phyloP scores from a whole-genome alignment of 2,329 filamentous ascomycete genomes.

The Botryotinia convoluta region DNA sequence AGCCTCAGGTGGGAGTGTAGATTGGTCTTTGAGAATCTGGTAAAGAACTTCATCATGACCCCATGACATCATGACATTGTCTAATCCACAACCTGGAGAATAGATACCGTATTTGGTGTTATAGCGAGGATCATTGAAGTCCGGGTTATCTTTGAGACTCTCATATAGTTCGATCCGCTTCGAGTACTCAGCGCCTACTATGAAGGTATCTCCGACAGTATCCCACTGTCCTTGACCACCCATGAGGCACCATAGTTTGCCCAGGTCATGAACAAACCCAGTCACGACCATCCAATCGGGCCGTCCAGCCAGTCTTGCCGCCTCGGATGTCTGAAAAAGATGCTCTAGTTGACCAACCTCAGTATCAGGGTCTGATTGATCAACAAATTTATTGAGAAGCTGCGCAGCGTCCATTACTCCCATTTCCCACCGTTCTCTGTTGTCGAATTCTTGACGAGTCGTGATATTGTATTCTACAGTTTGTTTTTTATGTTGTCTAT shows the following conservation, averaged over 20 bases:
- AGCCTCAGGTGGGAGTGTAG: slow-evolving; percentile 72
- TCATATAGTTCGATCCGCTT: slow-evolving; percentile 76
- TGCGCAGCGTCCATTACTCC: slow-evolving; percentile 89
- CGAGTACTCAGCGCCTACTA: slow-evolving; percentile 73
- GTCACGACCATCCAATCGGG: slow-evolving; percentile 79
- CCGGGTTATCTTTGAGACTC: slow-evolving; percentile 75
- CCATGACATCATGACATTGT: slow-evolving; percentile 88
- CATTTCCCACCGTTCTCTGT: slow-evolving; percentile 65
- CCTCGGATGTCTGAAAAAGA: slow-evolving; percentile 83
- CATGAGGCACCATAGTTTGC: slow-evolving; percentile 78
- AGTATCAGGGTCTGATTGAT: slow-evolving; percentile 89
- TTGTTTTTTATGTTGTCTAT: slow-evolving; percentile 61
- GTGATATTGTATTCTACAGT: slow-evolving; percentile 82
- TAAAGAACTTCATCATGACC: slow-evolving; percentile 88
- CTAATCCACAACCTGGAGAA: slow-evolving; percentile 71
- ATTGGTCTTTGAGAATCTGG: slow-evolving; percentile 81
- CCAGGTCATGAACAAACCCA: slow-evolving; percentile 75
- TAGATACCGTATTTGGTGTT: slow-evolving; percentile 78
- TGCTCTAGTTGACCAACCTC: slow-evolving; percentile 86
- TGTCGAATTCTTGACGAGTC: slow-evolving; percentile 69
- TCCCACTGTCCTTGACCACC: slow-evolving; percentile 89
- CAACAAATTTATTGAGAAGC: slow-evolving; percentile 86
- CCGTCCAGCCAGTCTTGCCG: slow-evolving; percentile 81
- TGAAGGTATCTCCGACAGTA: slow-evolving; percentile 84
- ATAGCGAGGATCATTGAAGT: slow-evolving; percentile 69